phyloP scores from a whole-genome alignment of 2,329 filamentous ascomycete genomes.

The Botrytis pseudocinerea region DNA sequence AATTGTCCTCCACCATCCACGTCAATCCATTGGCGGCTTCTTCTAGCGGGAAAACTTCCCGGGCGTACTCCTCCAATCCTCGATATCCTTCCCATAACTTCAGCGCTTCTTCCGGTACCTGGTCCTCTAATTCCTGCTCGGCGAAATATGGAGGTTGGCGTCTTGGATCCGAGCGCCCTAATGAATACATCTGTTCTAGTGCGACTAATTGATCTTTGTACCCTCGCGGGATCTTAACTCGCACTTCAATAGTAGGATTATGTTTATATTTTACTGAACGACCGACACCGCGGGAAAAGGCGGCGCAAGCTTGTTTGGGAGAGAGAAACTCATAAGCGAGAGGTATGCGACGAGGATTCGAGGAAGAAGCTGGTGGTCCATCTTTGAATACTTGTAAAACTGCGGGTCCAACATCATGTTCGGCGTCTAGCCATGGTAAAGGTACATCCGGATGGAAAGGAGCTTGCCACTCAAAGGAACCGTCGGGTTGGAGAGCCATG shows the following conservation, averaged over 20 bases:
- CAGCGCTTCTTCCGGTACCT: slow-evolving; percentile 73
- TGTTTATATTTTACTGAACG: slow-evolving; percentile 75
- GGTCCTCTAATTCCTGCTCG: slow-evolving; percentile 55
- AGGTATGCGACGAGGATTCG: slow-evolving; percentile 74
- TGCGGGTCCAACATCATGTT: slow-evolving; percentile 92
- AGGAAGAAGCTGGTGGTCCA: slow-evolving; percentile 61
- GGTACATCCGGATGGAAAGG: slow-evolving; percentile 89
- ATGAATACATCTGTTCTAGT: slow-evolving; percentile 58
- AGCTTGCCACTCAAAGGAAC: slow-evolving; percentile 88
- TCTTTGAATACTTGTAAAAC: slow-evolving; percentile 95
- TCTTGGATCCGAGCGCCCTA: slow-evolving; percentile 49
- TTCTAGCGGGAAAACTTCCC: slow-evolving; percentile 91
- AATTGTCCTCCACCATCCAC: slow-evolving; percentile 73
- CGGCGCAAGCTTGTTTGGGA: slow-evolving; percentile 76
- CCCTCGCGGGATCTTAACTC: slow-evolving; percentile 80
- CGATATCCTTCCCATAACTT: slow-evolving; percentile 89
- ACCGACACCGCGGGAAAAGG: slow-evolving; percentile 76
- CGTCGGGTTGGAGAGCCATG: slow-evolving; percentile 83
- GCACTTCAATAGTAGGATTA: slow-evolving; percentile 74
- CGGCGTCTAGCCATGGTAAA: slow-evolving; percentile 92
- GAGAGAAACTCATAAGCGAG: slow-evolving; percentile 88
- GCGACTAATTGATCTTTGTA: slow-evolving; percentile 85
- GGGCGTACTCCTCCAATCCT: slow-evolving; percentile 89
- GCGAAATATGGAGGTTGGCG: slow-evolving; percentile 65
- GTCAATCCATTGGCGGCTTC: slow-evolving; percentile 90